Conservation (phyloP, 345 rosid species). For the Reutealis trisperma region DNA sequence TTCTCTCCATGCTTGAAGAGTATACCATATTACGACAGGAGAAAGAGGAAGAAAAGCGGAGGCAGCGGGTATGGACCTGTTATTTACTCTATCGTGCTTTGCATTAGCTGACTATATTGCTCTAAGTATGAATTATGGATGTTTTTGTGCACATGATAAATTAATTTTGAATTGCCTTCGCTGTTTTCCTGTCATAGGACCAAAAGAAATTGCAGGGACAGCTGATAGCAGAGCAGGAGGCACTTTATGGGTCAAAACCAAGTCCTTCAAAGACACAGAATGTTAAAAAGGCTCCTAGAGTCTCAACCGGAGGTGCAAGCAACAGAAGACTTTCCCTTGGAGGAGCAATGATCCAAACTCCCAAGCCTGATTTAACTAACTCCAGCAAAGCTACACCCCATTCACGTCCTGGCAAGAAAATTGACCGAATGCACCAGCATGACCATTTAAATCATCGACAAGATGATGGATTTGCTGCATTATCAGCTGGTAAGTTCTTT, state of each 20-base stretch:
- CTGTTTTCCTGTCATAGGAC: constrained; percentile 48
- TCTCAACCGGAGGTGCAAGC: constrained; percentile 75
- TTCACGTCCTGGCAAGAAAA: constrained; percentile 43
- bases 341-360: constrained; percentile 67
- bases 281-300: constrained; percentile 69
- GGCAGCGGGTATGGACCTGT: constrained; percentile 61
- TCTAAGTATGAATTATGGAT: not conserved
- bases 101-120: not conserved
- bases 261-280: constrained; percentile 86
- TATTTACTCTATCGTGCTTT: not conserved
- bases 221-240: constrained; percentile 91
- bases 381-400: constrained; percentile 26
- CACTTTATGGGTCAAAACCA: constrained; percentile 89
- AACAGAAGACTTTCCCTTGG: constrained; percentile 77
- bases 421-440: constrained; percentile 45
- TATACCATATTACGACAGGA: constrained; percentile 72
- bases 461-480: constrained; percentile 45
- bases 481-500: constrained; percentile 58
- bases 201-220: constrained; percentile 98
- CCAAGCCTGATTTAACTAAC: constrained; percentile 48
- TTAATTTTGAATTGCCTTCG: not conserved
- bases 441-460: constrained; percentile 39
- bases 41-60: constrained; percentile 92
- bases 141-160: not conserved
- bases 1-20: constrained; percentile 92